A percentile compares a stretch with the other conserved stretches of the same genome.
These are phyloP conservation scores for Suhomyces ambrosiae DNA, from an alignment of 1,139 yeast species.

Conservation along the genomic window DNA sequence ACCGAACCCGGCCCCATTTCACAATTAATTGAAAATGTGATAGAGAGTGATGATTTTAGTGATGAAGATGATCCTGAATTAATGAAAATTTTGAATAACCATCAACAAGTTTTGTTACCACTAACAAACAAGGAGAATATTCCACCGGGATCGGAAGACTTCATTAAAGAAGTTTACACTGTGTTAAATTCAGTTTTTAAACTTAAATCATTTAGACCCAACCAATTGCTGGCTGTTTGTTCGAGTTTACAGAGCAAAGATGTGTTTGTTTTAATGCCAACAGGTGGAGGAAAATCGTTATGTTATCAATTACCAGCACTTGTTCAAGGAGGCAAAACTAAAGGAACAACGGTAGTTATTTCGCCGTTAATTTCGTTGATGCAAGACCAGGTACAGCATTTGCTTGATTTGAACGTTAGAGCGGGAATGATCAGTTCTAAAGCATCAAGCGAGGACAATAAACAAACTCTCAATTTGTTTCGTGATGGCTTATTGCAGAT, in stretches of 20 bases:
- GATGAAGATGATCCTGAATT: conserved; percentile 43
- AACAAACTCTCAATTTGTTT: conserved; percentile 62
- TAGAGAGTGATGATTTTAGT: conserved; percentile 36
- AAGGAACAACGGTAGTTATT: conserved; percentile 87
- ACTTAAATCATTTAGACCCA: conserved; percentile 68
- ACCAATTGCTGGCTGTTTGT: conserved; percentile 85
- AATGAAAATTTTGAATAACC: conserved; percentile 24
- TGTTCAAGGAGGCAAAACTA: conserved; percentile 68
- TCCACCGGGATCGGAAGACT: conserved; percentile 39
- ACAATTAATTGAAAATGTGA: conserved; percentile 8
- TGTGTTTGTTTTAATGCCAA: conserved; percentile 96
- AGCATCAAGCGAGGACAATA: conserved; percentile 64
- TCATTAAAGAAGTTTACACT: conserved; percentile 58
- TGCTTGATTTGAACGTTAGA: conserved; percentile 62
- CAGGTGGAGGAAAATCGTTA: conserved; percentile 97
- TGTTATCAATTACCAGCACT: conserved; percentile 96
- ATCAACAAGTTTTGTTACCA: conserved; percentile 14
- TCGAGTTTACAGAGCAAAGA: conserved; percentile 81
- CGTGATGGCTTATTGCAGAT: conserved; percentile 69
- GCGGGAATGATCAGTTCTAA: conserved; percentile 92
- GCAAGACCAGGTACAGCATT: conserved; percentile 95
- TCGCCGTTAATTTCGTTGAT: conserved; percentile 94
- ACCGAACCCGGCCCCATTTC: conserved; percentile 7
- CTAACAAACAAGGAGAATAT: conserved; percentile 16
- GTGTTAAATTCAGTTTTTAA: conserved; percentile 63